These are phyloP conservation scores for Auriculariales sp. DNA, from an alignment of 768 basidiomycete genomes.

Conservation along the genomic window DNA sequence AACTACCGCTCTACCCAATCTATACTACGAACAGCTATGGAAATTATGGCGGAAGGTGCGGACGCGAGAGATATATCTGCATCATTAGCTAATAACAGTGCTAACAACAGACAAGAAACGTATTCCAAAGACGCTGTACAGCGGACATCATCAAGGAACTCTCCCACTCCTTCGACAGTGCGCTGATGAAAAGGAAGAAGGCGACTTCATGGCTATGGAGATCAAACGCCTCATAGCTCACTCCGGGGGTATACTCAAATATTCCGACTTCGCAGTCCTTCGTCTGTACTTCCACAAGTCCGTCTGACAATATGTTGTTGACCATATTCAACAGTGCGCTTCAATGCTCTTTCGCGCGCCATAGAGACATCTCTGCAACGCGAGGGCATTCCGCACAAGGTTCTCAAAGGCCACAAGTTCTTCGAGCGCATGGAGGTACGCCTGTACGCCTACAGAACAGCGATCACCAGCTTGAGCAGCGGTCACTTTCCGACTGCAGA, in stretches of 20 bases:
- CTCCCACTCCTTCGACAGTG: constrained; percentile 43
- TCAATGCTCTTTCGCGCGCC: constrained; percentile 61
- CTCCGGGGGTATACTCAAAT: constrained; percentile 54
- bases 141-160: constrained; percentile 48
- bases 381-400: constrained; percentile 59
- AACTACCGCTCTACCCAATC: constrained; percentile 77
- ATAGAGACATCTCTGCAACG: constrained; percentile 67
- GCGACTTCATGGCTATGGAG: constrained; percentile 55
- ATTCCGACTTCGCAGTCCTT: constrained; percentile 75
- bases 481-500: constrained; percentile 29
- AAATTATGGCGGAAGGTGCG: constrained; percentile 71
- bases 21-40: constrained; percentile 57
- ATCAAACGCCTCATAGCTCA: constrained; percentile 65
- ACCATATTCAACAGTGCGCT: constrained; percentile 43
- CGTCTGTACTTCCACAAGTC: constrained; percentile 31
- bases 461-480: no score
- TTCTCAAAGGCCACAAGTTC: constrained; percentile 74
- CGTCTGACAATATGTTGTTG: background rate
- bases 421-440: constrained; percentile 69
- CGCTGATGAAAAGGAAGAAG: constrained; percentile 45
- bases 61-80: background rate
- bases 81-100: background rate
- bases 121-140: constrained; percentile 57
- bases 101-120: constrained; percentile 60
- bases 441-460: no score